Evolutionary conservation across 306 rosid species (phyloP), one percentile per base, ranked within the genome.

Genomic region (Betula pendula): DNA sequence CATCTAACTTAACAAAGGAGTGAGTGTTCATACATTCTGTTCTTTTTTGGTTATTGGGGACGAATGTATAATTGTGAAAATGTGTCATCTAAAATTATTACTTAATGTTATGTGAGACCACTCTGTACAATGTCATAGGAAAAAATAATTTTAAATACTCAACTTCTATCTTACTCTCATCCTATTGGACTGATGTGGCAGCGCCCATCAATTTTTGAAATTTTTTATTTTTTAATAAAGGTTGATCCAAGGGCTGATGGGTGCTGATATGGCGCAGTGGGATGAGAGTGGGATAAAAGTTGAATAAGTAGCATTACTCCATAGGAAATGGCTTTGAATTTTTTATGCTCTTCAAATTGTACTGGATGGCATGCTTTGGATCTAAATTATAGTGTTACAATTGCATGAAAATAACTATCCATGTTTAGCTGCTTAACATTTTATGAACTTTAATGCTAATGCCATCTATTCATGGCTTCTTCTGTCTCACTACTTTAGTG

Each of bases 1-100:
- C 98, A 59, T 87, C 93, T 12, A 89, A 88, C 81, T 83, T 92
- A 74, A 78, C 93, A 31, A 94, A 92, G 84, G 98, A 92, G 98
- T 94, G 81, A 94, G 97, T 81, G 53, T 70, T 58, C 58, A 60
- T 73, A 70, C 27, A 59, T 77, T 68, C 76, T 31, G 48, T 60
- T 77, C 73, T 65, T 2, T 52, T 51, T 68, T 43, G 2, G 55
- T 71, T 15, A 47, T 56, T 70, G 49, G 74, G 76, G 49, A 31
- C 24, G 35, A 22, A 35, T 70, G 44, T 59, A 25, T 74, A 49
- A 20, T 47, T 50, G 60, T 58, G 20, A 70, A 53, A 53, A 52
- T 7, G 31, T 2, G 50, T 25, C 12, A 58, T 68, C 47, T 17
- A 59, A 55, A n/a, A 22, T 38, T 75, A 60, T 24, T 19, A 38